Conservation (phyloP, 108 stramenopile genomes). For the Schizochytrium sp. region DNA sequence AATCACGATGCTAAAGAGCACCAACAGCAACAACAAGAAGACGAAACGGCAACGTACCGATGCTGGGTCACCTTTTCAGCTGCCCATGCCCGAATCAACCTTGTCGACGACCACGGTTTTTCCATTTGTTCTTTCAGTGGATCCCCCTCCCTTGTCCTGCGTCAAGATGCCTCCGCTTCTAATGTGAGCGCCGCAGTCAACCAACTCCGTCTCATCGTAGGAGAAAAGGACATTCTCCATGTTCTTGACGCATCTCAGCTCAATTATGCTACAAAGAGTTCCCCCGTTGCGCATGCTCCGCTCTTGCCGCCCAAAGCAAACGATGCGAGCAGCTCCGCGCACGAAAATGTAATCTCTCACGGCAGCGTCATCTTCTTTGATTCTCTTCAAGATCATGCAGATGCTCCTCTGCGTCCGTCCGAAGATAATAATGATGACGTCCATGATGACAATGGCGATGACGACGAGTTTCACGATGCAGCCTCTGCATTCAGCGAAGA, state of each 20-base stretch:
- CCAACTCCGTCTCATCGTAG: background rate
- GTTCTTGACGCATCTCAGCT: background rate
- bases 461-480: background rate
- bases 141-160: background rate
- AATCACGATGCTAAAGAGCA: background rate
- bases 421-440: background rate
- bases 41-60: background rate
- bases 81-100: background rate
- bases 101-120: background rate
- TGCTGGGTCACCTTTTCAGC: background rate
- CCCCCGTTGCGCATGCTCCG: too few relatives aligned
- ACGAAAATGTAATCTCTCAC: too few relatives aligned
- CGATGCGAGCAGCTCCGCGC: too few relatives aligned
- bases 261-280: too few relatives aligned
- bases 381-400: background rate
- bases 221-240: background rate
- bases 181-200: background rate
- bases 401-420: too few relatives aligned
- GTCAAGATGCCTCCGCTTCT: background rate
- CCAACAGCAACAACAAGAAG: too few relatives aligned
- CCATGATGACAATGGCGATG: background rate
- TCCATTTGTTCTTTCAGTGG: background rate
- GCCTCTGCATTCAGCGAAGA: background rate
- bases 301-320: too few relatives aligned
- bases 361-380: too few relatives aligned